Evolutionary conservation across 2,329 filamentous ascomycete genomes (phyloP), one percentile per base, ranked within the genome.

Genomic region (Fusarium nelsonii): DNA sequence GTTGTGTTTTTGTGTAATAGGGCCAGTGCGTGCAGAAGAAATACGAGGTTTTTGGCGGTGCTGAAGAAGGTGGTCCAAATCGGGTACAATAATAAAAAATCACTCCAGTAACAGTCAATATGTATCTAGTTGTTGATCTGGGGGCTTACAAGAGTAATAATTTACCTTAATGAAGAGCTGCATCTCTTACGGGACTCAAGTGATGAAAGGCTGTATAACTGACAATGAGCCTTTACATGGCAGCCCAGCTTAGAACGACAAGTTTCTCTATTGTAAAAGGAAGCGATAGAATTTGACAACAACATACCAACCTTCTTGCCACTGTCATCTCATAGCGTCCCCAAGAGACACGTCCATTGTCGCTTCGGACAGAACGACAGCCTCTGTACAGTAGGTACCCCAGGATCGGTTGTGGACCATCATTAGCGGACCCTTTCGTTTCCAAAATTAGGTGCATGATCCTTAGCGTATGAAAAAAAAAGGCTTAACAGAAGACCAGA

Each of bases 371-470:
- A 28, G 18, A 50, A 50, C 20, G 16, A 50, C 7, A 50, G 26
- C 16, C 18, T n/a, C 15, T n/a, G 44, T 16, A 40, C 12, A 16
- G 20, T 16, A 33, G n/a, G 48, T 55, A 50, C 61, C 54, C 63
- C 54, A 45, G 54, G 49, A 51, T 56, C 62, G 34, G 44, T 49
- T 23, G 45, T 48, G 63, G 57, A 39, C 34, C 32, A 33, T 12
- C 36, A 30, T 18, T 64, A 45, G 41, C 61, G 32, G 36, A 44
- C 45, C 60, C 60, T 65, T 40, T 32, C 46, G 62, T 54, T 65
- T 61, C 63, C 63, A 65, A 65, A 66, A 37, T 66, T 65, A 65
- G 62, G 45, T 54, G 53, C 46, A 18, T 52, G 30, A 44, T 37
- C 41, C 26, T 58, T 65, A 65, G 54, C 49, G 45, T 66, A 23